Base-by-base conservation (phyloP, 2,329 filamentous ascomycete genomes). In the Chalaropsis ovoidea region DNA sequence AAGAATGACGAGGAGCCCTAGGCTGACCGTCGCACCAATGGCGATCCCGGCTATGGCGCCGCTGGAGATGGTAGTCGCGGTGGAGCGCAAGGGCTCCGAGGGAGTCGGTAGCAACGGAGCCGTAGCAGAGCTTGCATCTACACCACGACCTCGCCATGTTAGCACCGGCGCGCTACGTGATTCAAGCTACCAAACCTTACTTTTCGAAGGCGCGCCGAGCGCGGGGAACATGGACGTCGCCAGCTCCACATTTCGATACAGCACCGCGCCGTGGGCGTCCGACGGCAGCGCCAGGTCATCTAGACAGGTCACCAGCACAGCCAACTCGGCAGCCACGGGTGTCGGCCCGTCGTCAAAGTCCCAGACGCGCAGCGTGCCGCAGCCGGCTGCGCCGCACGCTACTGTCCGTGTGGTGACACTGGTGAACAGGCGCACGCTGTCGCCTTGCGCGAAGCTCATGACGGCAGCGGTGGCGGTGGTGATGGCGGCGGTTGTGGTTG, bases 371-470 rank as follows among this genome's bases (percentile, higher is more conserved):
- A 66, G 35, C 6, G 61, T 66, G 17, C 65, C 65, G 42, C 65
- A 66, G 10, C 65, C 65, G 2, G 52, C 60, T 2, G 19, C 39
- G 1, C 61, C 49, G 19, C 61, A 66, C 24, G 39, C n/a, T 13
- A 63, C 45, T 19, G 41, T 58, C 39, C 35, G n/a, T n/a, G 47
- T 66, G 19, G 65, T 66, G 60, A 63, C 52, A 31, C 60, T 63
- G 11, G 65, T 49, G 27, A 66, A 66, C n/a, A 66, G 31, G 22
- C 62, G 65, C 47, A 66, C 24, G 45, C 65, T 66, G 19, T 66
- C 65, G 6, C 65, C 65, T 24, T 66, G 47, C 1, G 61, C 65
- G 45, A 63, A 43, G 24, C 60, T 63, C 22, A 66, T 15, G 27
- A 63, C 45, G 11, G 58, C 64, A 3, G 61, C 8, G 17, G n/a